Conservation (phyloP, 768 basidiomycete genomes). For the Ramaria sp. region DNA sequence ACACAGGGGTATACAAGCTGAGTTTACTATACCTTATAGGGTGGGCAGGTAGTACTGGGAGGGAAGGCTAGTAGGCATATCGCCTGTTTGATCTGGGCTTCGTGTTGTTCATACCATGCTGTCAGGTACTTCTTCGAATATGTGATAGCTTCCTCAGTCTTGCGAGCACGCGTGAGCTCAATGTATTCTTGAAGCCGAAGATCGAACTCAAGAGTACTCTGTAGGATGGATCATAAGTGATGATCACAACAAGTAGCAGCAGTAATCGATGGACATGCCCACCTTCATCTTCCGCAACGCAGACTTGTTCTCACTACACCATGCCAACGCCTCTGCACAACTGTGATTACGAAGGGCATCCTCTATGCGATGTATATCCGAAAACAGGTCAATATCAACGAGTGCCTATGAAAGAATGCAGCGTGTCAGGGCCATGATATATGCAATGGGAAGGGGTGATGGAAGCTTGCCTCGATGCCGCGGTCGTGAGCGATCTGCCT, state of each 20-base stretch:
- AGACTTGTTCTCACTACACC: slow-evolving; percentile 95
- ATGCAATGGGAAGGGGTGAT: not conserved
- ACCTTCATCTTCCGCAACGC: slow-evolving; percentile 89
- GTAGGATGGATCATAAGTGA: slow-evolving; percentile 4
- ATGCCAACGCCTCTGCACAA: slow-evolving; percentile 82
- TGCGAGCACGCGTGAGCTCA: slow-evolving; percentile 66
- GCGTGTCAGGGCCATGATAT: not conserved
- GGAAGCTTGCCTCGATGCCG: slow-evolving; percentile 58
- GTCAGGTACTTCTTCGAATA: slow-evolving; percentile 77
- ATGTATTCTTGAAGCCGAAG: slow-evolving; percentile 94
- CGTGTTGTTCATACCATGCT: slow-evolving; percentile 74
- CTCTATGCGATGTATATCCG: slow-evolving; percentile 82
- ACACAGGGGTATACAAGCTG: slow-evolving; percentile 1
- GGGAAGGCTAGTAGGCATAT: slow-evolving; percentile 67
- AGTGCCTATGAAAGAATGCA: slow-evolving; percentile 41
- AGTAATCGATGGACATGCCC: slow-evolving; percentile 4
- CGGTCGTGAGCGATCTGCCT: slow-evolving; percentile 62
- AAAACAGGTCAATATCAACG: slow-evolving; percentile 87
- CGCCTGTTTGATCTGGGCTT: slow-evolving; percentile 65
- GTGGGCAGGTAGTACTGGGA: slow-evolving; percentile 56
- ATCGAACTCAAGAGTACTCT: slow-evolving; percentile 96
- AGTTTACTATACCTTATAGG: slow-evolving; percentile 60
- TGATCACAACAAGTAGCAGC: not conserved
- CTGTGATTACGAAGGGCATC: slow-evolving; percentile 61
- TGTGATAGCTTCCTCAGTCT: slow-evolving; percentile 64